Evolutionary conservation across 2,329 filamentous ascomycete species (phyloP), one percentile per base, ranked within the genome.

Genomic region (Fusarium floridanum): DNA sequence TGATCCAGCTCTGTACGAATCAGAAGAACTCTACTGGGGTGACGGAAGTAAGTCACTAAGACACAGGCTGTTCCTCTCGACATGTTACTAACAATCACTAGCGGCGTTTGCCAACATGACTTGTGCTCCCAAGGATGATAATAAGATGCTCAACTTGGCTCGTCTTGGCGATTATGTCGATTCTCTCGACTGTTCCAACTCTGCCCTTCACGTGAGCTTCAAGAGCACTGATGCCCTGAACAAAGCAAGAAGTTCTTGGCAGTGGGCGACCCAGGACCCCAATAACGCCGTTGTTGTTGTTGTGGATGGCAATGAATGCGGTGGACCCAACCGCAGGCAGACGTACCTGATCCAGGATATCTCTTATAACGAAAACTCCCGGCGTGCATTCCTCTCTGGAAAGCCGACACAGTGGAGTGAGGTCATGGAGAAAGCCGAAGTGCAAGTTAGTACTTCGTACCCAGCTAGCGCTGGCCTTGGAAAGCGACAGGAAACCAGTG

Each of bases 101-200:
- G 55, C 55, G 32, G 55, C 34, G 20, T 59, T 59, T 59, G n/a
- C 55, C 55, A 59, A 59, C 22, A 59, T 59, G 55, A 59, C 55
- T 59, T 59, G 55, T 59, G 9, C 34, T 17, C 55, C 55, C 14
- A 59, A 41, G 55, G 55, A 59, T 39, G 34, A 59, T 37, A 59
- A 59, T 10, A 59, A 37, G 55, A 59, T 59, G 55, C 55, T 59
- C 55, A 59, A 59, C 55, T 12, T 59, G 55, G 55, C 55, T 39
- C 55, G 55, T 59, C 55, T 59, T 59, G 55, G 55, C 11, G 55
- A 59, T 27, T 59, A 24, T 9, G 55, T 59, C 24, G 29, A 59
- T 39, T 59, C 55, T 41, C 55, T 59, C 55, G 55, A 59, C 34
- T 59, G 55, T 59, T 59, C 55, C 6, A 16, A 59, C 29, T 17